Conservation (phyloP, 768 basidiomycete species). For the Tricholoma saponaceum region DNA sequence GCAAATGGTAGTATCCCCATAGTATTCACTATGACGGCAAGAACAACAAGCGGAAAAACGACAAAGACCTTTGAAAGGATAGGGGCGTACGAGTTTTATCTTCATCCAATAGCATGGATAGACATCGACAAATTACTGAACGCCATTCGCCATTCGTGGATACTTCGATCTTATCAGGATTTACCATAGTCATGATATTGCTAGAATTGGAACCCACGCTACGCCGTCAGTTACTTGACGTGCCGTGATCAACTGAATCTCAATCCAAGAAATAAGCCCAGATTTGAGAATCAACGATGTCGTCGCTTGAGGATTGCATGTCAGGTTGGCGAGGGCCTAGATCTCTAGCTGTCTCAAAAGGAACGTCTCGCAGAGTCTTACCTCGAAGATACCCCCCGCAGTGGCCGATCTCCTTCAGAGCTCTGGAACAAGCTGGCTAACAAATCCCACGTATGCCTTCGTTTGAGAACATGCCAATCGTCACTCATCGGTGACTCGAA, state of each 20-base stretch:
- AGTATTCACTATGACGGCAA: conserved; percentile 1
- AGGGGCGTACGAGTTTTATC: conserved; percentile 22
- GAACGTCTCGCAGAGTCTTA: conserved; percentile 20
- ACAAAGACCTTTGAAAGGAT: not conserved
- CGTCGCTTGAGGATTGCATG: conserved; percentile 63
- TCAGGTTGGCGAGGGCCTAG: conserved; percentile 73
- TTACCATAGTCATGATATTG: conserved; percentile 16
- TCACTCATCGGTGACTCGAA: conserved; percentile 70
- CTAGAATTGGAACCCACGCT: conserved; percentile 47
- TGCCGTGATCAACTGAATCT: conserved; percentile 54
- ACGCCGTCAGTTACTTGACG: conserved; percentile 35
- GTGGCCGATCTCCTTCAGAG: conserved; percentile 43
- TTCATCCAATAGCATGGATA: conserved; percentile 36
- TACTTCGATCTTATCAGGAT: conserved; percentile 46
- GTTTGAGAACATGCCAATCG: conserved; percentile 80
- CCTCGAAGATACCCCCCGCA: conserved; percentile 68
- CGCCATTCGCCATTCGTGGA: conserved; percentile 62
- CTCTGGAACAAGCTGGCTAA: conserved; percentile 80
- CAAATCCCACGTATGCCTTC: conserved; percentile 87
- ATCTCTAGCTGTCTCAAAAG: not conserved
- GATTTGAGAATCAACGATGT: conserved; percentile 70
- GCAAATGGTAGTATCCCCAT: conserved; percentile 17
- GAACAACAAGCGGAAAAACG: not conserved
- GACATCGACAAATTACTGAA: conserved; percentile 45
- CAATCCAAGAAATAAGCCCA: conserved; percentile 76